Conservation (phyloP, 768 basidiomycete species). For the Naganishia kalamii region DNA sequence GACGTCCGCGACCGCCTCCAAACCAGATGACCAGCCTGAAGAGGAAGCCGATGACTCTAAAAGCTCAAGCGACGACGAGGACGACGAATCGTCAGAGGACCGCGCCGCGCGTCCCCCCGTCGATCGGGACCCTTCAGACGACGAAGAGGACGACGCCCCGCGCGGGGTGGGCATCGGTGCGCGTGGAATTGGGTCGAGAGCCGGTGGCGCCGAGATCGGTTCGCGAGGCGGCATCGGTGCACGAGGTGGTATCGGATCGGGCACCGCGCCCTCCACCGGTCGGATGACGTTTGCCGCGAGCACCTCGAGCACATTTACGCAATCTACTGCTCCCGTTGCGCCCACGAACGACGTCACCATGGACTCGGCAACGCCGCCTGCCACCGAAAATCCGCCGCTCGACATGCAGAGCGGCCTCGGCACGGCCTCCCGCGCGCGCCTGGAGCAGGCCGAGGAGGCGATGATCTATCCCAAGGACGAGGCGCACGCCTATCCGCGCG, state of each 20-base stretch:
- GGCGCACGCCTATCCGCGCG: conserved; percentile 30
- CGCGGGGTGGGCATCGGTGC: conserved; percentile 1
- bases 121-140: neutral
- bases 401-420: conserved; percentile 27
- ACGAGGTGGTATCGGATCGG: neutral
- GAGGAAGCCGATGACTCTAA: conserved; percentile 24
- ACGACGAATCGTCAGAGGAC: neutral
- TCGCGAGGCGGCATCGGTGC: conserved; percentile 13
- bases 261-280: neutral
- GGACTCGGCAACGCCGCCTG: neutral
- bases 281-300: neutral
- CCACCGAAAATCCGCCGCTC: neutral
- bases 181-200: neutral
- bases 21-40: conserved; percentile 5
- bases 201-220: no score
- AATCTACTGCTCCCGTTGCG: neutral
- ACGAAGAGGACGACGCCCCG: neutral
- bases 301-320: neutral
- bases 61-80: conserved; percentile 4
- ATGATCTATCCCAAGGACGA: conserved; percentile 17
- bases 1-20: conserved; percentile 20
- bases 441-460: conserved; percentile 17
- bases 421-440: conserved; percentile 19
- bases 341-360: neutral
- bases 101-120: neutral